Conservation (phyloP, 2,329 filamentous ascomycete species). For the Pestalotiopsis sp. region DNA sequence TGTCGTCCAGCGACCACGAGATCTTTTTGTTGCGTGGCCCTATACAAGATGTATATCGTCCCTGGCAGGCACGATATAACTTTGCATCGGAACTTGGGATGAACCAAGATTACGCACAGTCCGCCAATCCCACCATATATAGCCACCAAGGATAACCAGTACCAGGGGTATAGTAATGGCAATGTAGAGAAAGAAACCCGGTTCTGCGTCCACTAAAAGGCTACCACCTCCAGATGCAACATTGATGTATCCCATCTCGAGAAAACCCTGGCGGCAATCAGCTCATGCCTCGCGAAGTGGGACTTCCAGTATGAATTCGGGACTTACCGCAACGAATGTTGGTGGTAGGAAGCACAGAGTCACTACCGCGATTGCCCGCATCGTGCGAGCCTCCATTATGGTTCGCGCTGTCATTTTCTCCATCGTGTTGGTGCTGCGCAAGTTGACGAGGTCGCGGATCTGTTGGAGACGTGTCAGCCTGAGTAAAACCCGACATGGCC, state of each 20-base stretch:
- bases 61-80: too few relatives aligned
- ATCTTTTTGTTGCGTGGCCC: too few relatives aligned
- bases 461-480: background rate
- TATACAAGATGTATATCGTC: too few relatives aligned
- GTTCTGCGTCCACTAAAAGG: background rate
- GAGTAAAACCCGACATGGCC: background rate
- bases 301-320: too few relatives aligned
- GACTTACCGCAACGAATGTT: background rate
- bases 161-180: background rate
- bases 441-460: background rate
- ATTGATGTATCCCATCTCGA: background rate
- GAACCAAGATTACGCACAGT: background rate
- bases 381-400: background rate
- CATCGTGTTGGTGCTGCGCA: background rate
- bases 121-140: background rate
- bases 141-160: background rate
- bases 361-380: background rate
- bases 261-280: background rate
- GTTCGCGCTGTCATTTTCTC: background rate
- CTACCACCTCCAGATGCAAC: background rate
- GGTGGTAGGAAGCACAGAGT: background rate
- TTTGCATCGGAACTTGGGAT: background rate
- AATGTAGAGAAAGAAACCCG: background rate
- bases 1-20: too few relatives aligned
- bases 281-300: background rate